These are phyloP conservation scores for Cenchrus purpureus DNA, from an alignment of 176 grass and related monocot genomes.

Conservation along the genomic window DNA sequence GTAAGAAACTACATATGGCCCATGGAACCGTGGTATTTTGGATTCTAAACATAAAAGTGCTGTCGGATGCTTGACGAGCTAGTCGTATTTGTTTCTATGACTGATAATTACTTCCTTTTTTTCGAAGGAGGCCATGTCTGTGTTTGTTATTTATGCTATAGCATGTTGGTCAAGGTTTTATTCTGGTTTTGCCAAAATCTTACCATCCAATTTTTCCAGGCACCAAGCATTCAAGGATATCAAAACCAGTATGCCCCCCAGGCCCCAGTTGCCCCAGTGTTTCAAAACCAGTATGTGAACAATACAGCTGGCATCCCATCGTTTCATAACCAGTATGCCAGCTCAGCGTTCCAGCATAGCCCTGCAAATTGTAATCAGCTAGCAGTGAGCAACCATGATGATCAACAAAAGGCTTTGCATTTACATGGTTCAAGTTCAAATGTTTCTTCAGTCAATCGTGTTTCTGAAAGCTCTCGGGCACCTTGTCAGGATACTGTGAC, in stretches of 20 bases:
- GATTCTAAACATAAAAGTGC: neutral
- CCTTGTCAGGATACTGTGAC: conserved; percentile 39
- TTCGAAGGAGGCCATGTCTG: neutral
- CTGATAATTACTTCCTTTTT: neutral
- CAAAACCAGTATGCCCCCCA: conserved; percentile 26
- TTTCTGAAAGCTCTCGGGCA: conserved; percentile 45
- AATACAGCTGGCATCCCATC: conserved; percentile 1
- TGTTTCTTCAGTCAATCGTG: conserved; percentile 54
- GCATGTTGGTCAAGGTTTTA: conserved; percentile 15
- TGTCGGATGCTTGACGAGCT: neutral
- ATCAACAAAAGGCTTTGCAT: conserved; percentile 60
- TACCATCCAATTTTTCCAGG: conserved; percentile 31
- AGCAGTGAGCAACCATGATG: conserved; percentile 52
- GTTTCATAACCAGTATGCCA: conserved; percentile 40
- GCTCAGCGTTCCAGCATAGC: conserved; percentile 48
- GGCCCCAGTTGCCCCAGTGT: neutral
- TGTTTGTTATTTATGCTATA: conserved; percentile 26
- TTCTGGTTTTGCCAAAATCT: conserved; percentile 24
- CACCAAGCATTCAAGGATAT: conserved; percentile 29
- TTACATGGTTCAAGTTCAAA: conserved; percentile 59
- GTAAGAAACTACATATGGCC: neutral
- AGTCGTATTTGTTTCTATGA: conserved; percentile 9
- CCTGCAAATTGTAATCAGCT: conserved; percentile 38
- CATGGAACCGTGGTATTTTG: conserved; percentile 11
- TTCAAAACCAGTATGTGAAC: conserved; percentile 44